These are phyloP conservation scores for Sporothrix phasma DNA, from an alignment of 2,329 filamentous ascomycete genomes.

Conservation along the genomic window DNA sequence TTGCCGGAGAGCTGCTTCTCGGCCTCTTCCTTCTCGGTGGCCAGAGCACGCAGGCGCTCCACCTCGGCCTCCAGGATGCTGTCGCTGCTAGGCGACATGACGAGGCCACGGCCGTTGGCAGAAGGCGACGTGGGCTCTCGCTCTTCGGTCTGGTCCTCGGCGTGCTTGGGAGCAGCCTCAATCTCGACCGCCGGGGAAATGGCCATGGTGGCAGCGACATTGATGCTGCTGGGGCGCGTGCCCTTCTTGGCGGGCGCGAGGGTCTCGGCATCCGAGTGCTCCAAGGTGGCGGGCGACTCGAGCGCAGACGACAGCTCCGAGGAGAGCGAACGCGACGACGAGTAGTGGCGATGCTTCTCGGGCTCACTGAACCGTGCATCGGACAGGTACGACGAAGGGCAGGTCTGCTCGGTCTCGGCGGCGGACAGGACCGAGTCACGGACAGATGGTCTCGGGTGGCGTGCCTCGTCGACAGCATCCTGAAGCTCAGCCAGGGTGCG, in stretches of 20 bases:
- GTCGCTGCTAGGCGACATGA: not conserved
- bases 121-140: not conserved
- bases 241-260: slow-evolving; percentile 23
- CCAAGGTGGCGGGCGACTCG: slow-evolving; percentile 59
- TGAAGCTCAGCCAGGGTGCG: slow-evolving; percentile 75
- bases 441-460: slow-evolving; percentile 44
- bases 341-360: slow-evolving; percentile 56
- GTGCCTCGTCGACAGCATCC: slow-evolving; percentile 70
- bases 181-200: not conserved
- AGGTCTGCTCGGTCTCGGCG: slow-evolving; percentile 39
- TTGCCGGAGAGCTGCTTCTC: slow-evolving; percentile 64
- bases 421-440: slow-evolving; percentile 49
- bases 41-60: slow-evolving; percentile 57
- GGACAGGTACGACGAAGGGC: slow-evolving; percentile 77
- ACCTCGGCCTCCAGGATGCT: slow-evolving; percentile 50
- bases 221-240: not conserved
- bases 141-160: not conserved
- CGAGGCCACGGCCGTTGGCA: not conserved
- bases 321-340: slow-evolving; percentile 83
- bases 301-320: slow-evolving; percentile 86
- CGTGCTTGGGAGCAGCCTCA: not conserved
- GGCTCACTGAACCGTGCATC: slow-evolving; percentile 60
- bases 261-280: slow-evolving; percentile 51
- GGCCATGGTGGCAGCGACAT: not conserved
- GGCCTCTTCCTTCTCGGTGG: slow-evolving; percentile 66